Evolutionary conservation across 2,329 filamentous ascomycete genomes (phyloP).

Genomic region (Aaosphaeria pasadenensis): DNA sequence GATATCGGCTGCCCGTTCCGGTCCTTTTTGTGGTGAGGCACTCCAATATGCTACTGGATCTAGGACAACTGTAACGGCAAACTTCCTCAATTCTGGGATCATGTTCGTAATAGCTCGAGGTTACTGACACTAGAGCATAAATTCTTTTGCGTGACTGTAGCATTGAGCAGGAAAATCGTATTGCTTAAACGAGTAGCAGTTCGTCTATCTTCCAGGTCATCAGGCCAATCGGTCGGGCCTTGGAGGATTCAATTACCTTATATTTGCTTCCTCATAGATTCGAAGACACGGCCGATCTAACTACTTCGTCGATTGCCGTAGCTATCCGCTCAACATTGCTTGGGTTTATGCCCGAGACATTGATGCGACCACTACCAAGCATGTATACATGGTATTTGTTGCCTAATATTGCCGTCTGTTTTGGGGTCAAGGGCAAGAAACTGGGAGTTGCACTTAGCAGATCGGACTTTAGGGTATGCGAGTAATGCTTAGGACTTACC

Average conservation of each 20-base stretch:
- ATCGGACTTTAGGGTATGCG: neutral
- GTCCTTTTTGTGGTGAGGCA: too few relatives aligned
- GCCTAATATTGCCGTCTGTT: conserved; percentile 13
- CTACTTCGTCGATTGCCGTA: conserved; percentile 14
- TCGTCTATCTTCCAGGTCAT: too few relatives aligned
- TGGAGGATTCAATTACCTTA: neutral
- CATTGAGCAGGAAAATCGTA: too few relatives aligned
- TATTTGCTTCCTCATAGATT: neutral
- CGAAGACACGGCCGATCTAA: conserved; percentile 1
- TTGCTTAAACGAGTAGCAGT: too few relatives aligned
- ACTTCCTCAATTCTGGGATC: too few relatives aligned
- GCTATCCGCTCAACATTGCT: conserved; percentile 15
- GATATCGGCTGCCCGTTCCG: too few relatives aligned
- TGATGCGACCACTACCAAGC: conserved; percentile 20
- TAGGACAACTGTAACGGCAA: too few relatives aligned
- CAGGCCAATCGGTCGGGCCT: too few relatives aligned
- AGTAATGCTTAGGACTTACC: conserved; percentile 3
- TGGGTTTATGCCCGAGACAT: conserved; percentile 20
- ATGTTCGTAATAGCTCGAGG: too few relatives aligned
- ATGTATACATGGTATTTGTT: conserved; percentile 19
- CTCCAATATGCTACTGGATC: too few relatives aligned
- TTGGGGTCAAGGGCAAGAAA: conserved; percentile 10
- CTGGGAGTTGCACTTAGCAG: neutral
- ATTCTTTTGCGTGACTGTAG: too few relatives aligned
- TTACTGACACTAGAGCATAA: too few relatives aligned